Conservation (phyloP, 2,329 filamentous ascomycete genomes). For the Emergomyces pasteurianus region DNA sequence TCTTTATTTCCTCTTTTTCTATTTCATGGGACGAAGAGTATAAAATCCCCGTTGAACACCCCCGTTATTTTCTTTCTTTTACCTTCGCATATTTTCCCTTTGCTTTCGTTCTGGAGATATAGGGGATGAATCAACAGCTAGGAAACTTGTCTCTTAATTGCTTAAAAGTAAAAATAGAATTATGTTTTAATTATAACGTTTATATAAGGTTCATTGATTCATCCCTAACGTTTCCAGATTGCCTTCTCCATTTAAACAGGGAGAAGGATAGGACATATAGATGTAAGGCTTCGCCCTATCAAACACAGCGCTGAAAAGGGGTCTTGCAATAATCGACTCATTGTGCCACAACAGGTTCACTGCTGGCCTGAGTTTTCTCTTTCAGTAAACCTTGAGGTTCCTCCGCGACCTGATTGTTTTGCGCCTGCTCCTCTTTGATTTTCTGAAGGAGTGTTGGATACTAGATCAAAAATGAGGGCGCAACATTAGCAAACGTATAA, state of each 20-base stretch:
- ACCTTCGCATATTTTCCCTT: neutral
- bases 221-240: neutral
- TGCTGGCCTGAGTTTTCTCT: neutral
- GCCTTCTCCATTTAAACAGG: neutral
- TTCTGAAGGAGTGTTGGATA: conserved; percentile 48
- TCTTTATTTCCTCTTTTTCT: neutral
- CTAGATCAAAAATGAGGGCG: conserved; percentile 16
- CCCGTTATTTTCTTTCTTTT: neutral
- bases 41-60: neutral
- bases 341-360: conserved; percentile 4
- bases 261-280: neutral
- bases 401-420: conserved; percentile 11
- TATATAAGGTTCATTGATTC: neutral
- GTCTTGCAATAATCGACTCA: neutral
- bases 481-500: neutral
- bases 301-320: neutral
- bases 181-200: neutral
- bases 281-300: neutral
- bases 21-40: neutral
- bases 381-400: conserved; percentile 5
- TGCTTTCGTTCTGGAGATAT: neutral
- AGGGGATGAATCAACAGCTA: neutral
- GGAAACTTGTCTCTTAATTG: neutral
- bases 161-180: neutral
- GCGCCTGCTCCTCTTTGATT: conserved; percentile 47